Base-by-base conservation (phyloP, 305 asterid species). In the Fraxinus xanthoxyloides region DNA sequence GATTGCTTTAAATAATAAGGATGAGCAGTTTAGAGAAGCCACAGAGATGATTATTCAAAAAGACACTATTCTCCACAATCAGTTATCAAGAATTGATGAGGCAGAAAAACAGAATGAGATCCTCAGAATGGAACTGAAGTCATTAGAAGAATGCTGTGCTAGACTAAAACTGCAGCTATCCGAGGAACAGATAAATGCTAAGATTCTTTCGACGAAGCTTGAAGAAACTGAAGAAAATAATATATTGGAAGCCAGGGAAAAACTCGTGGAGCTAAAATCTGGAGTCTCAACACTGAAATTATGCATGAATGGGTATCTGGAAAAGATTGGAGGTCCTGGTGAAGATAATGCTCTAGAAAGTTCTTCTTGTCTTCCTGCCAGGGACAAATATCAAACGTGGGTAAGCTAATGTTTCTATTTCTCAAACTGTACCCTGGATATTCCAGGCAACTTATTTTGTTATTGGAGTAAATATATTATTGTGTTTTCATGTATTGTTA, bases 261-360 rank as follows among this genome's bases (percentile, higher is more conserved):
- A 90, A 89, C 91, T 94, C 34, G 79, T 81, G 76, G 95, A 89
- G 85, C 90, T 94, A 63, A 84, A 85, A 67, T 85, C 89, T 74
- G 96, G 96, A 38, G 91, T 95, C 77, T 91, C 90, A 59, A 84
- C 90, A 21, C 87, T 92, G 80, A 91, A 83, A 87, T 85, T 80
- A 46, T 88, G 89, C 92, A 92, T 92, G 85, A 80, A 84, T 77
- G 87, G 85, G 81, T 82, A 85, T 73, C 88, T 56, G 85, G 88
- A 83, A 80, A 86, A 82, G 80, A 76, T 76, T 80, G 90, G 83
- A 81, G 80, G 76, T 83, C 84, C 61, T 76, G 87, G 46, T 76
- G 80, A 82, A 80, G 82, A 80, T 36, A 81, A 84, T 67, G 77
- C 74, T 34, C 63, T 76, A 19, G 87, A 73, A 77, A 81, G 79